Conservation (phyloP, 169 alveolate genomes). For the Miamiensis avidus region DNA sequence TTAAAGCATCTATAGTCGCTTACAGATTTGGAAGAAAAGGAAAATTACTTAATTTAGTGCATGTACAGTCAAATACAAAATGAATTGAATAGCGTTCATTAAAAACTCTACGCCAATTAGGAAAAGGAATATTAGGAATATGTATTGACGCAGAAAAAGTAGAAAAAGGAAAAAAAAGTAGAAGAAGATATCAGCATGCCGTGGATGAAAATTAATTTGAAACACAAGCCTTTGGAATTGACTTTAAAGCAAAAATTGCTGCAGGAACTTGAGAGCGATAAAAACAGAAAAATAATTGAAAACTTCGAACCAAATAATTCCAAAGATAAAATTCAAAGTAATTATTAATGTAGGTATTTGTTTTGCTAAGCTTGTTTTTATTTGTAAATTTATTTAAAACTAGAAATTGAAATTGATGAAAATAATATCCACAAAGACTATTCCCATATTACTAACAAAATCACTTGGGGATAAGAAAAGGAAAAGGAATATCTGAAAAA, state of each 20-base stretch:
- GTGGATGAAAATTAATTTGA: not conserved
- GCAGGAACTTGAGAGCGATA: not conserved
- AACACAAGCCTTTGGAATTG: not conserved
- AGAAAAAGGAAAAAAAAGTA: too few species aligned
- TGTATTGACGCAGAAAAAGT: not conserved
- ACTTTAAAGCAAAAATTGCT: not conserved
- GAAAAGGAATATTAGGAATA: not conserved
- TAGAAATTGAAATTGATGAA: too few species aligned
- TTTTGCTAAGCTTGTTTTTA: not conserved
- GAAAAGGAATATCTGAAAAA: too few species aligned
- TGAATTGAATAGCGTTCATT: not conserved
- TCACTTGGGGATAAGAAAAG: too few species aligned
- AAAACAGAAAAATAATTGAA: not conserved
- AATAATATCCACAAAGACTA: too few species aligned
- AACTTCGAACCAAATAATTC: not conserved
- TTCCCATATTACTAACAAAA: too few species aligned
- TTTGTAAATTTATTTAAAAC: not conserved
- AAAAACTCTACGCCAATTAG: too few species aligned
- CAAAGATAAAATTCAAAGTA: too few species aligned
- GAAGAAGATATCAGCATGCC: not conserved
- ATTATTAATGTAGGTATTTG: not conserved
- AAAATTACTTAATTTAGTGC: not conserved
- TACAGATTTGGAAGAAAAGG: not conserved
- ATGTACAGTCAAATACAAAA: too few species aligned
- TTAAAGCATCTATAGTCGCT: not conserved